Evolutionary conservation across 176 grass and related monocot species (phyloP).

Genomic region (Hordeum marinum): DNA sequence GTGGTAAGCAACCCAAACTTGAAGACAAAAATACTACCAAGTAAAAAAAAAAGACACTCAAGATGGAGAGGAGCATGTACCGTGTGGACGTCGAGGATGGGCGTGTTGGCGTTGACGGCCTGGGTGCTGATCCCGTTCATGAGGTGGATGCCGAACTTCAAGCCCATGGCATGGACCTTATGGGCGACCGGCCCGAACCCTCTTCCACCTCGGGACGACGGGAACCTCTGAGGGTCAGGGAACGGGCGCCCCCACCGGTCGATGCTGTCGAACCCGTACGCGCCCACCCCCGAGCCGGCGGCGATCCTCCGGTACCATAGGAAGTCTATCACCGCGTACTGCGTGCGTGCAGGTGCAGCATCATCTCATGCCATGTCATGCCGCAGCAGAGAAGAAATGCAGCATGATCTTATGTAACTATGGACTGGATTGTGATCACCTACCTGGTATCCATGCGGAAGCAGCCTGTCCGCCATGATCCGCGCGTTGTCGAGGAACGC

Average conservation of each 20-base stretch:
- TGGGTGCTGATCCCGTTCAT: constrained; percentile 87
- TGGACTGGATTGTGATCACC: not conserved
- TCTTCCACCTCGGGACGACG: constrained; percentile 52
- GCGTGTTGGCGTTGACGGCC: constrained; percentile 46
- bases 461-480: constrained; percentile 59
- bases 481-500: constrained; percentile 62
- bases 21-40: too few relatives aligned
- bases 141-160: constrained; percentile 91
- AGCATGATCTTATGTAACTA: too few relatives aligned
- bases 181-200: constrained; percentile 54
- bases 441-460: constrained; percentile 57
- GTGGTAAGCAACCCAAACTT: too few relatives aligned
- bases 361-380: not conserved
- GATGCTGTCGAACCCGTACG: constrained; percentile 65
- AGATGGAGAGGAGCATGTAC: constrained; percentile 20
- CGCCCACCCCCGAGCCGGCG: constrained; percentile 52
- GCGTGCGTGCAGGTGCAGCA: not conserved
- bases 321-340: constrained; percentile 88
- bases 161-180: constrained; percentile 69
- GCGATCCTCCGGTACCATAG: constrained; percentile 81
- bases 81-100: constrained; percentile 62
- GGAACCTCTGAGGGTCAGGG: constrained; percentile 72
- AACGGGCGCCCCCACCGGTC: constrained; percentile 78
- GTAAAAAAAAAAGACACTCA: not conserved
- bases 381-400: not conserved